phyloP scores from a whole-genome alignment of 352 stramenopile genomes.

The Phytophthora nicotianae region DNA sequence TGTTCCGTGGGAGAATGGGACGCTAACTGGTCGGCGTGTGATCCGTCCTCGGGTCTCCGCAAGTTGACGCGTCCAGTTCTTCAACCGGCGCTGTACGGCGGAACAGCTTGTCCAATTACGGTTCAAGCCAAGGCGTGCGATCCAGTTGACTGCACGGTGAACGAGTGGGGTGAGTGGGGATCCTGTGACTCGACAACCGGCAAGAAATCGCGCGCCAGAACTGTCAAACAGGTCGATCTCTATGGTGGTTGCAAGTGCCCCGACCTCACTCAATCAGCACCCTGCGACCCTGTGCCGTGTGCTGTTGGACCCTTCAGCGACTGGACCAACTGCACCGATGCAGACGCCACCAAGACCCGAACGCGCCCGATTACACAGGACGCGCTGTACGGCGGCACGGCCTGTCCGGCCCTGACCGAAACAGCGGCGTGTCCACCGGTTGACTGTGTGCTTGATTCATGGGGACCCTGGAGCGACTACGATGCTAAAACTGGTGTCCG shows the following conservation, averaged over 20 bases:
- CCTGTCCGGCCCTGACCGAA: slow-evolving; percentile 33
- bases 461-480: slow-evolving; percentile 48
- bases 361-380: slow-evolving; percentile 37
- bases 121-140: slow-evolving; percentile 47
- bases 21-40: slow-evolving; percentile 39
- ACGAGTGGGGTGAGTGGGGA: slow-evolving; percentile 41
- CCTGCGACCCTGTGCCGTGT: slow-evolving; percentile 58
- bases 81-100: slow-evolving; percentile 43
- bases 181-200: slow-evolving; percentile 30
- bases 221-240: slow-evolving; percentile 45
- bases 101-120: slow-evolving; percentile 36
- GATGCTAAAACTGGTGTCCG: slow-evolving; percentile 41
- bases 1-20: slow-evolving; percentile 49
- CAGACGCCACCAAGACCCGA: slow-evolving; percentile 38
- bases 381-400: slow-evolving; percentile 42
- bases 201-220: slow-evolving; percentile 45
- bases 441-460: slow-evolving; percentile 50
- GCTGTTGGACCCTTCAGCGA: slow-evolving; percentile 45
- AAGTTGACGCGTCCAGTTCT: slow-evolving; percentile 46
- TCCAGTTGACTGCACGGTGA: slow-evolving; percentile 52
- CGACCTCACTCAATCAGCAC: slow-evolving; percentile 35
- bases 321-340: slow-evolving; percentile 57
- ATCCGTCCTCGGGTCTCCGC: slow-evolving; percentile 34
- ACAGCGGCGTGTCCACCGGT: slow-evolving; percentile 45
- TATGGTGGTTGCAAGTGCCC: slow-evolving; percentile 62